Percentiles rank a stretch among this genome's conserved stretches.
phyloP scores from a whole-genome alignment of 176 grass and related monocot genomes.

The Triticum turgidum region DNA sequence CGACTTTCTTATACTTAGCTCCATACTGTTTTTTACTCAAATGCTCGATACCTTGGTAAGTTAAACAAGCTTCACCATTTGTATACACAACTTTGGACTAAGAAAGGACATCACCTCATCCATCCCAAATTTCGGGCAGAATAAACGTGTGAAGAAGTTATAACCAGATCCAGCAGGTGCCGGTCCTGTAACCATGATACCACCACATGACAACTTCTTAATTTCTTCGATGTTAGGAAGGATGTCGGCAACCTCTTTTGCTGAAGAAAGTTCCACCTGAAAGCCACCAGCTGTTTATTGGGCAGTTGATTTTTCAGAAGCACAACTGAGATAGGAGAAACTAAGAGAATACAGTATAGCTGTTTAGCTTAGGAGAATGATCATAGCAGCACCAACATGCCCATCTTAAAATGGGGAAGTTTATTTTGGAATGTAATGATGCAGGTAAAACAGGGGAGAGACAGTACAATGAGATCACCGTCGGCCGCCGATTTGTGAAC shows the following conservation, averaged over 20 bases:
- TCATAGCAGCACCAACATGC: background rate
- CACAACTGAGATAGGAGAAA: background rate
- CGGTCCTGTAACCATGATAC: slow-evolving; percentile 59
- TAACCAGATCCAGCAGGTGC: slow-evolving; percentile 66
- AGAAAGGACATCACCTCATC: slow-evolving; percentile 57
- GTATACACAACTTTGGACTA: background rate
- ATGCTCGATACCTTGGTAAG: background rate
- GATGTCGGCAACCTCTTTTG: slow-evolving; percentile 57
- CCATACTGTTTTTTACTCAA: background rate
- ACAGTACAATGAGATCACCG: slow-evolving; percentile 52
- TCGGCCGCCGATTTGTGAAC: slow-evolving; percentile 47
- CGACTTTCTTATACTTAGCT: background rate
- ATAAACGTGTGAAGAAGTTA: slow-evolving; percentile 73
- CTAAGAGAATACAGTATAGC: background rate
- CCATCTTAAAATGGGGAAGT: background rate
- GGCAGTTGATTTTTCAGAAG: background rate
- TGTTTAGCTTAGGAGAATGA: background rate
- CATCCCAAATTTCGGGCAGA: slow-evolving; percentile 63
- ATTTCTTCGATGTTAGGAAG: slow-evolving; percentile 61
- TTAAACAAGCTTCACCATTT: background rate
- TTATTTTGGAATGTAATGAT: background rate
- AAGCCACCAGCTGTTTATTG: background rate
- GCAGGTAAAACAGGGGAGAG: background rate
- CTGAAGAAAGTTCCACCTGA: slow-evolving; percentile 80
- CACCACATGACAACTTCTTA: slow-evolving; percentile 40